Evolutionary conservation across 495 filamentous ascomycete genomes (phyloP).

Genomic region (Cercophora sp.): DNA sequence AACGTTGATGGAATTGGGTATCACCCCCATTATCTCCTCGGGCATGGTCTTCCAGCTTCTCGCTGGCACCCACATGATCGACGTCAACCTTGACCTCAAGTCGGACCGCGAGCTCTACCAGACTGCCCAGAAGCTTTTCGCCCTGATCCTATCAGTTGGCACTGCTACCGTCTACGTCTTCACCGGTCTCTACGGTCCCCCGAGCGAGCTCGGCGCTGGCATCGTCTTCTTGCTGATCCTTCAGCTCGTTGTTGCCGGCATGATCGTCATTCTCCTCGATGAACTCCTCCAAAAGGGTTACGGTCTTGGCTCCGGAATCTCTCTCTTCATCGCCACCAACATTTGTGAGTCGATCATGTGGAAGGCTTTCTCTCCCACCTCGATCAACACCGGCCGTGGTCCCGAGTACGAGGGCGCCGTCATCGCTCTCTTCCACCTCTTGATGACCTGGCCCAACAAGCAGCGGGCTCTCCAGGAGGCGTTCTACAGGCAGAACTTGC

Average conservation of each 20-base stretch:
- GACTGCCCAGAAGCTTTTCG: slow-evolving; percentile 99
- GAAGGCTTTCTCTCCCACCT: slow-evolving; percentile 99
- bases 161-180: slow-evolving; percentile 96
- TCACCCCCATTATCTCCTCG: slow-evolving; percentile 97
- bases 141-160: slow-evolving; percentile 94
- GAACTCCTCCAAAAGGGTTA: slow-evolving; percentile 99
- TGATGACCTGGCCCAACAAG: slow-evolving; percentile 99
- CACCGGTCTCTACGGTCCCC: slow-evolving; percentile 95
- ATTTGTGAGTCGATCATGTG: slow-evolving; percentile 99
- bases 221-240: slow-evolving; percentile 96
- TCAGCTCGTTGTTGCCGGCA: slow-evolving; percentile 91
- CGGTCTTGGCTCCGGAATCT: slow-evolving; percentile 96
- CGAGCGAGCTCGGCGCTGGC: slow-evolving; percentile 92
- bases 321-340: slow-evolving; percentile 99
- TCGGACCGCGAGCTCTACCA: slow-evolving; percentile 99
- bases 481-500: slow-evolving; percentile 98
- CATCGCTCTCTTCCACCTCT: slow-evolving; percentile 95
- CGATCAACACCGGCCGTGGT: slow-evolving; percentile 98
- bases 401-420: slow-evolving; percentile 99
- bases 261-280: slow-evolving; percentile 98
- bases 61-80: slow-evolving; percentile 98
- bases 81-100: slow-evolving; percentile 99
- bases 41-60: slow-evolving; percentile 99
- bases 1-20: slow-evolving; percentile 98
- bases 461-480: slow-evolving; percentile 93